Evolutionary conservation across 208 protist genomes (phyloP), one percentile per base, ranked within the genome.

Genomic region (Willaertia magna): DNA sequence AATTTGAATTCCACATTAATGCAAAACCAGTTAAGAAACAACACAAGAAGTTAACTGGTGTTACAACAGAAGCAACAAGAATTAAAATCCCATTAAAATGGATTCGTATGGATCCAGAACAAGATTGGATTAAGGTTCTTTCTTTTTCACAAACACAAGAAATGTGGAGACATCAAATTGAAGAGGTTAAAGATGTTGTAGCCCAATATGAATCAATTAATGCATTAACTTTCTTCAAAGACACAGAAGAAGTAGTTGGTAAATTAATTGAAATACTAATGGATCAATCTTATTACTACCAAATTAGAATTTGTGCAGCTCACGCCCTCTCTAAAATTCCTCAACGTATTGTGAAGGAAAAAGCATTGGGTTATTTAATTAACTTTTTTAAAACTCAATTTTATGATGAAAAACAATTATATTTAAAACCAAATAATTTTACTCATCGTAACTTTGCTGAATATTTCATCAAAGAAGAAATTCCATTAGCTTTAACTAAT

Each of bases 391-490:
- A 83, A 22, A 55, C 20, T 12, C 11, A 42, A 55, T 83, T 55
- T 22, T 83, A 83, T 42, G 78, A 49, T 26, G 22, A 40, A 4
- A 81, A 14, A 59, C 51, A n/a, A 14, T n/a, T 52, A 42, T 83
- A 43, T 55, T 55, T 83, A 42, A 83, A 83, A 83, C 78, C 78
- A 55, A 83, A 83, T 83, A 26, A 83, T 55, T 83, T 83, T 55
- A n/a, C n/a, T n/a, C n/a, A n/a, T n/a, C 39, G 4, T 11, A 42
- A 83, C 14, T 55, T 83, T 83, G 30, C 43, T 7, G 78, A 83
- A 26, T 83, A 83, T 55, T 83, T 55, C 34, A 20, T 83, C 3
- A 83, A 55, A 55, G 43, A 55, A 43, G 47, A 48, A 48, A 39
- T 83, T 55, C 78, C 78, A 26, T 39, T 83, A 20, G 46, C 46